phyloP scores from a whole-genome alignment of 345 rosid genomes.

The Brassica carinata region DNA sequence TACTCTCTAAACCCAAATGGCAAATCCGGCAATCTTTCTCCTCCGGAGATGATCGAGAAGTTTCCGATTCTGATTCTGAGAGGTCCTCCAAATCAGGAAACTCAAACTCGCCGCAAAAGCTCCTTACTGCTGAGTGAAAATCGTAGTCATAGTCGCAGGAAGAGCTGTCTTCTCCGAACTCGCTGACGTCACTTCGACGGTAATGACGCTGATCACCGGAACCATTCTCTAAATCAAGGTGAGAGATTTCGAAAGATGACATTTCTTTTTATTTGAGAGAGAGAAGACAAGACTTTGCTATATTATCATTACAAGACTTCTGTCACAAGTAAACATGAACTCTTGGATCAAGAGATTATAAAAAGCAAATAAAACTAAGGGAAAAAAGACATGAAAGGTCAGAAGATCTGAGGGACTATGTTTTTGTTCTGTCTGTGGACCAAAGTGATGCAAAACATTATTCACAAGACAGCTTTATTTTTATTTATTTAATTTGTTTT shows the following conservation, averaged over 20 bases:
- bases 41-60: conserved; percentile 31
- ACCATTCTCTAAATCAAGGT: conserved; percentile 31
- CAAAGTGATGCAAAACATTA: conserved; percentile 34
- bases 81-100: conserved; percentile 19
- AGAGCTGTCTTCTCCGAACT: conserved; percentile 35
- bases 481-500: not conserved
- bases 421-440: conserved; percentile 42
- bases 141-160: conserved; percentile 42
- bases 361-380: conserved; percentile 13
- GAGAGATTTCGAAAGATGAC: conserved; percentile 36
- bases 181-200: conserved; percentile 37
- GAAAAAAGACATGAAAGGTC: conserved; percentile 4
- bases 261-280: conserved; percentile 21
- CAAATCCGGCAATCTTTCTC: conserved; percentile 89
- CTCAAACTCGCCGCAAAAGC: conserved; percentile 45
- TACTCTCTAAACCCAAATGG: conserved; percentile 86
- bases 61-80: conserved; percentile 18
- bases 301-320: conserved; percentile 36
- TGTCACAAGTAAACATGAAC: conserved; percentile 43
- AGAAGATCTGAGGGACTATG: conserved; percentile 30
- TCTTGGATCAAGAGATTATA: conserved; percentile 42
- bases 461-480: conserved; percentile 22
- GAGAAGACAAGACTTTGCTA: conserved; percentile 21
- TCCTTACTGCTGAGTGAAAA: conserved; percentile 44
- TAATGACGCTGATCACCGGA: conserved; percentile 18